A percentile compares a stretch with the other conserved stretches of the same genome.
phyloP scores from a whole-genome alignment of 1,139 yeast genomes.

The Torulaspora pretoriensis region DNA sequence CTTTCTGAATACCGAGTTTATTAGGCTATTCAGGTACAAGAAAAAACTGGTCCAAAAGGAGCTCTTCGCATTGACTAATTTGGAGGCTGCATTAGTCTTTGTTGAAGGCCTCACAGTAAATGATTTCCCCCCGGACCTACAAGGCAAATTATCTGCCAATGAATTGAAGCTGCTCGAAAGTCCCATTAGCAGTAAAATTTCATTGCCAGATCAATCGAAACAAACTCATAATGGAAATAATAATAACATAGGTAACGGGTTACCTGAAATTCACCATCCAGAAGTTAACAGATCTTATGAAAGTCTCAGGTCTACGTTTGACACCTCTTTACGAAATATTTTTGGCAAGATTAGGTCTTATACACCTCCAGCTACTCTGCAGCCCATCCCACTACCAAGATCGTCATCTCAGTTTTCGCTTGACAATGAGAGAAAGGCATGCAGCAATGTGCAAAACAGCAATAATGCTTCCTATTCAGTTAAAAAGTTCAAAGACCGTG shows the following conservation, averaged over 20 bases:
- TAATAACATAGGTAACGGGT: background rate
- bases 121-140: constrained; percentile 38
- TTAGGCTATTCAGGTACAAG: constrained; percentile 53
- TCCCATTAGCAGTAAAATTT: constrained; percentile 21
- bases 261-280: constrained; percentile 11
- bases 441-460: constrained; percentile 1
- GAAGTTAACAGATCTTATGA: constrained; percentile 24
- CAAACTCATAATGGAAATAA: background rate
- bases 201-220: constrained; percentile 16
- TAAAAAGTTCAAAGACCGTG: constrained; percentile 23
- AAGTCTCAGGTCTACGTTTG: constrained; percentile 29
- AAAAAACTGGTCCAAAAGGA: constrained; percentile 47
- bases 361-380: constrained; percentile 27
- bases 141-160: constrained; percentile 15
- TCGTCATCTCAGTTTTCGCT: constrained; percentile 17
- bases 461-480: constrained; percentile 15
- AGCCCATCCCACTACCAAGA: constrained; percentile 12
- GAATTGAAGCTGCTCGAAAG: constrained; percentile 19
- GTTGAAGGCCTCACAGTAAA: constrained; percentile 45
- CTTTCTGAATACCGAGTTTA: constrained; percentile 49
- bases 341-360: constrained; percentile 32
- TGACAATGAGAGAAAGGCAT: constrained; percentile 9
- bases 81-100: constrained; percentile 59
- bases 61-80: constrained; percentile 56
- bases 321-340: constrained; percentile 31